Conservation (phyloP, 805 yeast genomes). For the Wickerhamiella kurtzmanii region DNA sequence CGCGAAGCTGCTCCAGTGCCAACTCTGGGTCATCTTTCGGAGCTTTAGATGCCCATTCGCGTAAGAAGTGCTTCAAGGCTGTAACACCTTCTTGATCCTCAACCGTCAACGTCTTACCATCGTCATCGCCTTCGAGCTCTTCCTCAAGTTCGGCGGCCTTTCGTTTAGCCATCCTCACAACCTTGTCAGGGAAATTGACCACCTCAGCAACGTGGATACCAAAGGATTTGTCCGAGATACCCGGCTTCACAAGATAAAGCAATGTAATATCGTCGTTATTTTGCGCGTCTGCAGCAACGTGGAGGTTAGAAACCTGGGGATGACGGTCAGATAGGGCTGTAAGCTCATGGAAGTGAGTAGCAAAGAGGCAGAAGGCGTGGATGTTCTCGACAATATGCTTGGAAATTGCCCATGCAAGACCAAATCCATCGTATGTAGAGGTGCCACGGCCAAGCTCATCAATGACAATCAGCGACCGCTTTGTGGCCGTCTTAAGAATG, state of each 20-base stretch:
- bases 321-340: constrained; percentile 58
- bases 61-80: neutral
- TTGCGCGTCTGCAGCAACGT: constrained; percentile 85
- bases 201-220: constrained; percentile 97
- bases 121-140: constrained; percentile 32
- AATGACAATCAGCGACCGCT: constrained; percentile 67
- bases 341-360: constrained; percentile 95
- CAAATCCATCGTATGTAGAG: constrained; percentile 90
- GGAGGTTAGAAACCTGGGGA: constrained; percentile 58
- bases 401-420: constrained; percentile 92
- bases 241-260: constrained; percentile 86
- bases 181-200: constrained; percentile 82
- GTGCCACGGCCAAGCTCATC: constrained; percentile 97
- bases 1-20: neutral
- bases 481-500: constrained; percentile 65
- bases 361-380: constrained; percentile 74
- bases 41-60: neutral
- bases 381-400: constrained; percentile 64
- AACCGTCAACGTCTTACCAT: constrained; percentile 31
- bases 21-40: neutral
- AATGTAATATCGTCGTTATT: constrained; percentile 53
- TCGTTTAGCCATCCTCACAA: constrained; percentile 87
- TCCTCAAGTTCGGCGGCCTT: constrained; percentile 81
- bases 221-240: constrained; percentile 90
- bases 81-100: constrained; percentile 40